Evolutionary conservation across 352 stramenopile genomes (phyloP), one percentile per base, ranked within the genome.

Genomic region (Pythium chondricola): DNA sequence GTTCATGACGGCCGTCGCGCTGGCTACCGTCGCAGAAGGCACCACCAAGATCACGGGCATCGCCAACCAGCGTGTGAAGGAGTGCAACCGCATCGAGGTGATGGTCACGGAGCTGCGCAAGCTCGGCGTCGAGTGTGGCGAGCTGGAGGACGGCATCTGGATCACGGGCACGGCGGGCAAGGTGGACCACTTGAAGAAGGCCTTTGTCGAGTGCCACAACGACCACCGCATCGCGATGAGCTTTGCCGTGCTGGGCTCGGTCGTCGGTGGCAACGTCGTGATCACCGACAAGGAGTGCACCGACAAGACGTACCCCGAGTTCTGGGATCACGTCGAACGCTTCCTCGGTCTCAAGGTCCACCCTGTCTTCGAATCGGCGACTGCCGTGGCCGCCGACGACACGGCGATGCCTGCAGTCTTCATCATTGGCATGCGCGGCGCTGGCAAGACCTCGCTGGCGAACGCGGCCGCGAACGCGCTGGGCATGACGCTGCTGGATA

Each of bases 151-250:
- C 41, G 83, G 83, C 7, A 85, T 93, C 26, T 88, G 74, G 75
- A 74, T 93, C 52, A 83, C 67, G 38, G 82, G 82, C 16, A 80
- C 63, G 31, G 72, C 43, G 3, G 79, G 73, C 25, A 69, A 80
- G 39, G 69, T 63, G 1, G 40, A 62, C 14, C 67, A 78, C 22
- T 49, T 87, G 32, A 71, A 80, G 41, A 74, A 72, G 56, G 71
- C 75, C 20, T 68, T 57, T 31, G 83, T 95, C 43, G 74, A 74
- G 29, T 93, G 82, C 50, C 97, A 98, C 71, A 97, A 99, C 56
- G 95, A 99, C 74, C 96, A 99, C 67, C 85, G 96, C 48, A 98
- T 99, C 70, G 95, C 96, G 18, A 98, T 99, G 95, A 97, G 93
- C 52, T 98, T 98, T 66, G 95, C 90, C 3, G 92, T 97, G 24